A percentile compares a stretch with the other conserved stretches of the same genome.
These are phyloP conservation scores for Parmelia sp. DNA, from an alignment of 495 filamentous ascomycete species.

Conservation along the genomic window DNA sequence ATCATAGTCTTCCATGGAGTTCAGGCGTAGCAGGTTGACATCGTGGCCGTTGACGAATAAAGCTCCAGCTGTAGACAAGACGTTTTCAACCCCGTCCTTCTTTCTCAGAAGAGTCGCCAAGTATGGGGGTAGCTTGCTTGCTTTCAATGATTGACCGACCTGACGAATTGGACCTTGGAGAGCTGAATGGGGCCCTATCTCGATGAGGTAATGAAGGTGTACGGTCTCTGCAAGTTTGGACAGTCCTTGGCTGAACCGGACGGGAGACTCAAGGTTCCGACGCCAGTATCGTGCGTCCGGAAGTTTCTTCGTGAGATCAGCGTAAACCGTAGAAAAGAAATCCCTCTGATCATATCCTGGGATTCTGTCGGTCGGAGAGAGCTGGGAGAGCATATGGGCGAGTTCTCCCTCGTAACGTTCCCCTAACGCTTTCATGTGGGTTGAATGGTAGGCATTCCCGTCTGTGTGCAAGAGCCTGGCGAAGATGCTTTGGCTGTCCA, in stretches of 20 bases:
- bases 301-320: no score
- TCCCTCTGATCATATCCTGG: no score
- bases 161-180: background rate
- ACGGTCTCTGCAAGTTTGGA: no score
- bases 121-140: background rate
- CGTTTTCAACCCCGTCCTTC: background rate
- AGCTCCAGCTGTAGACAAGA: background rate
- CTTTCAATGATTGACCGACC: background rate
- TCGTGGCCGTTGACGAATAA: background rate
- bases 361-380: no score
- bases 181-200: background rate
- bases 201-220: no score
- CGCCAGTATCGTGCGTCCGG: no score
- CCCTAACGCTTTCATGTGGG: constrained; percentile 43
- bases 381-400: no score
- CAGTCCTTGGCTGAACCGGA: no score
- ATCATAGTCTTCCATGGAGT: background rate
- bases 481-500: constrained; percentile 33
- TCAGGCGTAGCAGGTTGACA: constrained; percentile 6
- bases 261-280: no score
- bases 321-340: no score
- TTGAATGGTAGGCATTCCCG: constrained; percentile 53
- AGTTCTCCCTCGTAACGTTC: constrained; percentile 31
- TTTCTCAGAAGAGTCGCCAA: background rate
- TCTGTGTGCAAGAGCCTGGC: constrained; percentile 37